Percentiles rank a stretch among this genome's conserved stretches.
Evolutionary conservation across 1,139 yeast species (phyloP).

Genomic region (Suhomyces kunorum): DNA sequence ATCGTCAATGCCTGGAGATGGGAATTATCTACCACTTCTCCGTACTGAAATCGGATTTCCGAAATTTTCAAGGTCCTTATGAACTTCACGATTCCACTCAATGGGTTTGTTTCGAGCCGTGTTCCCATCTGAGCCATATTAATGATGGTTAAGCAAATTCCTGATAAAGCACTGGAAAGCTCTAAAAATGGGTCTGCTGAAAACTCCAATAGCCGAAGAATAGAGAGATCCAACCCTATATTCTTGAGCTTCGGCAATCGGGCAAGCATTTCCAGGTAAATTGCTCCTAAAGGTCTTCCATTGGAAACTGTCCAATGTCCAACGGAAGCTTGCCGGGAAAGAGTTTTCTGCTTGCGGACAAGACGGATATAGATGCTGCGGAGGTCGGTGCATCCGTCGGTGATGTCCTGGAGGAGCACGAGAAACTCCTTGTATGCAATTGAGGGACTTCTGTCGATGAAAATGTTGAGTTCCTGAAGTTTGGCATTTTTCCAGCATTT

Average conservation of each 20-base stretch:
- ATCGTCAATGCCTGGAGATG: slow-evolving; percentile 29
- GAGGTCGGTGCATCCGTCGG: slow-evolving; percentile 13
- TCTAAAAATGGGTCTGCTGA: background rate
- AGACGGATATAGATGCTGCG: slow-evolving; percentile 19
- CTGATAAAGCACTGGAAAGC: background rate
- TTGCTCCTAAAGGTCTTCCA: slow-evolving; percentile 1
- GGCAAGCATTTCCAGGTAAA: slow-evolving; percentile 5
- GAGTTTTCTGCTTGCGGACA: slow-evolving; percentile 5
- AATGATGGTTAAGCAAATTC: slow-evolving; percentile 8
- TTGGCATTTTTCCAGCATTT: slow-evolving; percentile 1
- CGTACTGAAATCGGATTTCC: slow-evolving; percentile 27
- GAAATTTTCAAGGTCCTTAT: slow-evolving; percentile 7
- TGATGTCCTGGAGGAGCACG: slow-evolving; percentile 17
- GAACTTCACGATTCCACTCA: slow-evolving; percentile 6
- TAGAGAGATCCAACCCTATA: slow-evolving; percentile 8
- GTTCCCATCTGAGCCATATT: slow-evolving; percentile 12
- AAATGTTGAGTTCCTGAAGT: slow-evolving; percentile 23
- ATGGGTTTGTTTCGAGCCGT: slow-evolving; percentile 7
- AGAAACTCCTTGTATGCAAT: slow-evolving; percentile 21
- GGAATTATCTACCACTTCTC: slow-evolving; percentile 34
- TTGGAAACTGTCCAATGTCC: slow-evolving; percentile 7
- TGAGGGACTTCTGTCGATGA: slow-evolving; percentile 18
- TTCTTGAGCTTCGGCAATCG: slow-evolving; percentile 3
- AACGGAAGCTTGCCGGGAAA: background rate
- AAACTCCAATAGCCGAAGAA: slow-evolving; percentile 6